Evolutionary conservation across 2,329 filamentous ascomycete species (phyloP), one percentile per base, ranked within the genome.

Genomic region (Plenodomus tracheiphilus): DNA sequence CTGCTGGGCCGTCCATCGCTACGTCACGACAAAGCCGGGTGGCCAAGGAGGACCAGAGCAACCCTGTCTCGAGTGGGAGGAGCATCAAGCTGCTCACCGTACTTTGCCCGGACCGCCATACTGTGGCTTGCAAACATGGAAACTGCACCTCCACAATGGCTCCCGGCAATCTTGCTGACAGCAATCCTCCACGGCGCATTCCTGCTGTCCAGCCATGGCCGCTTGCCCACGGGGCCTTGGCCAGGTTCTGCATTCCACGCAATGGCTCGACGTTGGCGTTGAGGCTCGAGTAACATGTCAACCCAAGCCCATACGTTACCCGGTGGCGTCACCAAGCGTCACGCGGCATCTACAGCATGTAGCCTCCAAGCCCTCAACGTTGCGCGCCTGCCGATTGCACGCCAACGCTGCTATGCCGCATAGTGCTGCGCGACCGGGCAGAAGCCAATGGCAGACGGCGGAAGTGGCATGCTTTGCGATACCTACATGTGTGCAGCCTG

Each of bases 401-500:
- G 38, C 36, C 48, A n/a, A 32, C 45, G 28, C 30, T 44, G 40
- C 42, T 49, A 40, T 43, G 25, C 38, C 43, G 45, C 47, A 51
- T 49, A 43, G 48, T 40, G 48, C 38, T 51, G 56, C 40, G 43
- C 21, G 38, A 53, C 51, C n/a, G n/a, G 28, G 9, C 22, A 35
- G 17, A 44, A 46, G 22, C 56, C 53, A 62, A 62, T 63, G 15
- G 41, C 44, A 41, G 37, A 16, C 40, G 9, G 19, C 8, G 28
- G n/a, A 47, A 18, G 25, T 51, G 44, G 54, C 54, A 63, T 60
- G 59, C 56, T 57, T 53, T 38, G 39, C 49, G 39, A 54, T 28
- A 39, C 20, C 28, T 41, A 38, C 43, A 43, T n/a, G n/a, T n/a
- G n/a, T n/a, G n/a, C n/a, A n/a, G n/a, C n/a, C n/a, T 41, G 52